These are phyloP conservation scores for Lactifluus hygrophoroides DNA, from an alignment of 768 basidiomycete species.

Conservation along the genomic window DNA sequence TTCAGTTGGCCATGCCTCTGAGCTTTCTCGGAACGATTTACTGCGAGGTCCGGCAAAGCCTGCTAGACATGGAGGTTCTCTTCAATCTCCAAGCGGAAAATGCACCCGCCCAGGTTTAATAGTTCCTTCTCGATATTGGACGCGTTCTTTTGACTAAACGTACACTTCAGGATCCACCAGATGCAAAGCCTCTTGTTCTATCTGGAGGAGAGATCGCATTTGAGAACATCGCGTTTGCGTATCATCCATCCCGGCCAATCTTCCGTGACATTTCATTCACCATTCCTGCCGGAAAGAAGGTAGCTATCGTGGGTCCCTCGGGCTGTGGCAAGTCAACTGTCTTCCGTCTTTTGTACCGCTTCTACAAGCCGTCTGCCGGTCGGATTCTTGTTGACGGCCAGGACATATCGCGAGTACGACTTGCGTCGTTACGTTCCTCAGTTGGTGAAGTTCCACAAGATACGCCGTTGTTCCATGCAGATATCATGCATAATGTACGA, in stretches of 20 bases:
- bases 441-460: constrained; percentile 98
- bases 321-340: constrained; percentile 98
- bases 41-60: constrained; percentile 90
- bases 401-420: constrained; percentile 63
- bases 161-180: constrained; percentile 49
- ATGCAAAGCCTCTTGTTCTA: constrained; percentile 58
- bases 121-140: not conserved
- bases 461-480: constrained; percentile 93
- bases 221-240: constrained; percentile 85
- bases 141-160: not conserved
- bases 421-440: constrained; percentile 59
- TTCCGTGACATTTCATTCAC: constrained; percentile 83
- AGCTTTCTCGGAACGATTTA: constrained; percentile 98
- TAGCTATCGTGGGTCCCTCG: constrained; percentile 93
- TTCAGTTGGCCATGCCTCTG: constrained; percentile 91
- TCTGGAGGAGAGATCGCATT: constrained; percentile 86
- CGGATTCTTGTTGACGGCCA: constrained; percentile 85
- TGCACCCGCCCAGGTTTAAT: constrained; percentile 45
- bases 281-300: constrained; percentile 92
- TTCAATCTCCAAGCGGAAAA: constrained; percentile 86
- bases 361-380: constrained; percentile 81
- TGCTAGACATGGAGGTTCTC: constrained; percentile 94
- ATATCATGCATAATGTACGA: constrained; percentile 91
- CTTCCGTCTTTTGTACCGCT: constrained; percentile 87
- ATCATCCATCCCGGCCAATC: constrained; percentile 87